These are phyloP conservation scores for Mycena pura DNA, from an alignment of 768 basidiomycete genomes.

Conservation along the genomic window DNA sequence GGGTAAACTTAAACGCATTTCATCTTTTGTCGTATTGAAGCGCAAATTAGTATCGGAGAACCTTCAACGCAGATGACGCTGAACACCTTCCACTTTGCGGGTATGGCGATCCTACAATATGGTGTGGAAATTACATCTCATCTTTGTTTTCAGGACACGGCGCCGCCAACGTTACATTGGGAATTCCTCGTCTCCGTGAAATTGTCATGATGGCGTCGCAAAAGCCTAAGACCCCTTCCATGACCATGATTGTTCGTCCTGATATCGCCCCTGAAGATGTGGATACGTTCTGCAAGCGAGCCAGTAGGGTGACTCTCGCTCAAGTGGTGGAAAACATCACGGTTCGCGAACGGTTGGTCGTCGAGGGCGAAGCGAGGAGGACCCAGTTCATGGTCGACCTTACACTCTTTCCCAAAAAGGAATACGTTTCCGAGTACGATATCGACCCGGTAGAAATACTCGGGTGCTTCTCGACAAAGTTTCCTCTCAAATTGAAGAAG, in stretches of 20 bases:
- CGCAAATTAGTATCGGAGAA: constrained; percentile 83
- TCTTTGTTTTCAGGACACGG: constrained; percentile 79
- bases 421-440: constrained; percentile 86
- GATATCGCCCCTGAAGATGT: constrained; percentile 61
- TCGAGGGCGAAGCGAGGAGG: constrained; percentile 70
- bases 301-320: constrained; percentile 84
- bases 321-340: constrained; percentile 85
- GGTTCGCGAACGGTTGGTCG: constrained; percentile 79
- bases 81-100: constrained; percentile 99
- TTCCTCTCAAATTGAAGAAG: constrained; percentile 82
- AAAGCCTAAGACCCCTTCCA: constrained; percentile 96
- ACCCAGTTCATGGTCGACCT: constrained; percentile 84
- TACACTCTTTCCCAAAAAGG: constrained; percentile 83
- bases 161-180: constrained; percentile 98
- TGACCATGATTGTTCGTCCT: constrained; percentile 79
- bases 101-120: constrained; percentile 46
- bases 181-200: constrained; percentile 97
- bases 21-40: neutral
- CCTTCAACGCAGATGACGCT: constrained; percentile 99
- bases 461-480: constrained; percentile 70
- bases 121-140: neutral
- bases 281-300: constrained; percentile 85
- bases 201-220: constrained; percentile 99
- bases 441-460: constrained; percentile 77
- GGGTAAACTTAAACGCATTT: constrained; percentile 63